Evolutionary conservation across 2,329 filamentous ascomycete genomes (phyloP).

Genomic region (Epichloe baconii): DNA sequence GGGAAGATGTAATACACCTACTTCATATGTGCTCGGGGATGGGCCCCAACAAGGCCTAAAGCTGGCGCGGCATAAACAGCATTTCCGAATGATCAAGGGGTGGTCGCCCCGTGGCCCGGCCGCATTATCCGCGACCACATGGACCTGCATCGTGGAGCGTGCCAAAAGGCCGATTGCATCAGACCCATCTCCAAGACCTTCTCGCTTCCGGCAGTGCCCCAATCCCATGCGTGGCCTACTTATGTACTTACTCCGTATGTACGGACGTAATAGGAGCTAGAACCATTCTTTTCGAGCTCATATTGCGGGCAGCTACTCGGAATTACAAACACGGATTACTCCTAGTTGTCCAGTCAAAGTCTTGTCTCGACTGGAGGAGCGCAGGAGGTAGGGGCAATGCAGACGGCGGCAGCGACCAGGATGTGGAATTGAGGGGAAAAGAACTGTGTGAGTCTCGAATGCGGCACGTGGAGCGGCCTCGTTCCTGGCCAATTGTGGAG

Average conservation of each 20-base stretch:
- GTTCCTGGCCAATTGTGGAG: not conserved
- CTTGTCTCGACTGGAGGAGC: too few species aligned
- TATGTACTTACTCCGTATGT: too few species aligned
- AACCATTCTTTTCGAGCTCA: too few species aligned
- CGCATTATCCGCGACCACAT: slow-evolving; percentile 3
- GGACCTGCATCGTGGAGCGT: slow-evolving; percentile 4
- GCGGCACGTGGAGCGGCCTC: not conserved
- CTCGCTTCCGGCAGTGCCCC: not conserved
- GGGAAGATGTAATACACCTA: too few species aligned
- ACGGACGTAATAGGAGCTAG: too few species aligned
- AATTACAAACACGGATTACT: too few species aligned
- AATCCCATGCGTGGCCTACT: not conserved
- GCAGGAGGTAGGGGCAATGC: too few species aligned
- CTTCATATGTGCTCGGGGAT: too few species aligned
- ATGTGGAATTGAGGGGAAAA: not conserved
- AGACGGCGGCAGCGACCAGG: too few species aligned
- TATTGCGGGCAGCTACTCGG: too few species aligned
- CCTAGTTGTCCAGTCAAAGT: too few species aligned
- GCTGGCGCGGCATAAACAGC: not conserved
- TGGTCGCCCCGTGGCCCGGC: not conserved
- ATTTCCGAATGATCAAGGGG: not conserved
- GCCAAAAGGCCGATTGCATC: slow-evolving; percentile 2
- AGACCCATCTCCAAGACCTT: not conserved
- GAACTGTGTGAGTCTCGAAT: not conserved
- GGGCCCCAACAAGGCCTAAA: not conserved